Evolutionary conservation across 257 asterid genomes (phyloP).

Genomic region (Hygrophila difformis): DNA sequence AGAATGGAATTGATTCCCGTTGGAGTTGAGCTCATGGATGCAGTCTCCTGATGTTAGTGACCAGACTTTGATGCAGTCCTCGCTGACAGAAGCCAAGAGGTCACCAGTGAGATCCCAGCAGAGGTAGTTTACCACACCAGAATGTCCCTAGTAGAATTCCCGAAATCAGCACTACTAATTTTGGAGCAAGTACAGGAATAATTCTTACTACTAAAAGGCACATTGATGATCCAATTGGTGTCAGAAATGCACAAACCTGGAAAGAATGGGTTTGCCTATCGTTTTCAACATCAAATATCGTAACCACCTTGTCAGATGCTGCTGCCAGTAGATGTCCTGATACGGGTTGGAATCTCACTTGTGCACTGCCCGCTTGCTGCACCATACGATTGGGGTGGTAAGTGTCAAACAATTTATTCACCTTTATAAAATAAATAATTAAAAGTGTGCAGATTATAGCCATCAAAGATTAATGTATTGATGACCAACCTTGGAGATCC

Average conservation of each 20-base stretch:
- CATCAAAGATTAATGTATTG: slow-evolving; percentile 1
- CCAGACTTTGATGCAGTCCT: slow-evolving; percentile 94
- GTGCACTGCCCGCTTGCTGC: slow-evolving; percentile 95
- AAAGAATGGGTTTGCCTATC: slow-evolving; percentile 80
- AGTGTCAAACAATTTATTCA: neutral
- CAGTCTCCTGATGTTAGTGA: slow-evolving; percentile 73
- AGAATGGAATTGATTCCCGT: slow-evolving; percentile 67
- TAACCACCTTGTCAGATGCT: slow-evolving; percentile 81
- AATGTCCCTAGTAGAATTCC: slow-evolving; percentile 55
- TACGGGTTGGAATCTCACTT: slow-evolving; percentile 91
- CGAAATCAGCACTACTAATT: too few relatives aligned
- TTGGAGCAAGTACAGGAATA: too few relatives aligned
- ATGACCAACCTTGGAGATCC: slow-evolving; percentile 59
- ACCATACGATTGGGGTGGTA: slow-evolving; percentile 13
- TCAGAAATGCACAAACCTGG: slow-evolving; percentile 48
- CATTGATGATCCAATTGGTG: neutral
- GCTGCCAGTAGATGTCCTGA: slow-evolving; percentile 86
- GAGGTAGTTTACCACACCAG: slow-evolving; percentile 73
- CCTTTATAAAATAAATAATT: neutral
- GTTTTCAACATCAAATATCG: slow-evolving; percentile 81
- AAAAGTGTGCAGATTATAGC: neutral
- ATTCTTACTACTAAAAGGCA: neutral
- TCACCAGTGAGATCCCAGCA: slow-evolving; percentile 94
- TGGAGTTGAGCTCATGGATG: slow-evolving; percentile 68
- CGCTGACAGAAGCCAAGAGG: slow-evolving; percentile 84